phyloP scores from a whole-genome alignment of 139 green algal species.

The Diplosphaera chodatii region DNA sequence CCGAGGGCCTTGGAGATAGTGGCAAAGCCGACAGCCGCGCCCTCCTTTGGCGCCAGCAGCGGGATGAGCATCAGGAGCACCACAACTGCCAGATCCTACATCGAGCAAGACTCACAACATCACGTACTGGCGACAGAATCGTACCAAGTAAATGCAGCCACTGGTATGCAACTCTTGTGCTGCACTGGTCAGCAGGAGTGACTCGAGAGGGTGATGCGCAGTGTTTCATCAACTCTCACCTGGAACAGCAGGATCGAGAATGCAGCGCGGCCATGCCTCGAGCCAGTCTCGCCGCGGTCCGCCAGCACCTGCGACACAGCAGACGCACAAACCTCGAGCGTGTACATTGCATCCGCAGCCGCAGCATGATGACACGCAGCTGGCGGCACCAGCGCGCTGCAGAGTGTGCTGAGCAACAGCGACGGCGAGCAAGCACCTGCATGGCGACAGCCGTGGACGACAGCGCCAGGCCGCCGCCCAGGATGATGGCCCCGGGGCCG shows the following conservation, averaged over 20 bases:
- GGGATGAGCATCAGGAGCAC: slow-evolving; percentile 99
- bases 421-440: slow-evolving; percentile 81
- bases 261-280: slow-evolving; percentile 86
- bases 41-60: slow-evolving; percentile 78
- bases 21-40: slow-evolving; percentile 36
- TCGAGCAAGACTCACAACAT: no score
- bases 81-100: slow-evolving; percentile 95
- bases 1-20: slow-evolving; percentile 84
- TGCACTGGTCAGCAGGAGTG: no score
- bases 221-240: slow-evolving; percentile 13
- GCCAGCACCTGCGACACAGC: slow-evolving; percentile 64
- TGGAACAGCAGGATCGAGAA: slow-evolving; percentile 96
- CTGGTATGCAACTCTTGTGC: no score
- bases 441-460: slow-evolving; percentile 96
- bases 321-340: no score
- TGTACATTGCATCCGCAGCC: no score
- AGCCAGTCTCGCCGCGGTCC: slow-evolving; percentile 87
- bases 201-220: no score
- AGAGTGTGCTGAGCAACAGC: no score
- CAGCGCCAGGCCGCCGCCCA: slow-evolving; percentile 91
- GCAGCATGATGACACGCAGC: no score
- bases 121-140: no score
- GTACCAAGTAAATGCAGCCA: no score
- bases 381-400: no score
- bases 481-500: slow-evolving; percentile 77